Conservation (phyloP, 1,284 basidiomycete species). For the Pterulicium gracile region DNA sequence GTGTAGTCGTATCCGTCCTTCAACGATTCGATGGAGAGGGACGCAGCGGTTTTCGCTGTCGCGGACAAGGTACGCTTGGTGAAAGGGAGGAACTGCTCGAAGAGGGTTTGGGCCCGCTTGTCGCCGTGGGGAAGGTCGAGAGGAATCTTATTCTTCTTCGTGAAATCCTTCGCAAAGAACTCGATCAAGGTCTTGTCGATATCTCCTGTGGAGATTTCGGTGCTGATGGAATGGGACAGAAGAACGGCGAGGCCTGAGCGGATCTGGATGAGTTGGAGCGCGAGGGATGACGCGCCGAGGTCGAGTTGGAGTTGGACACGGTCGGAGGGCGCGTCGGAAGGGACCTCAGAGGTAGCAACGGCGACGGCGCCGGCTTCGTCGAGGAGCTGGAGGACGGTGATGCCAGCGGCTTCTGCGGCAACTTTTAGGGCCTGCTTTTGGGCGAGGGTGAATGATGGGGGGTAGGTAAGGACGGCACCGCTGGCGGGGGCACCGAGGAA, state of each 20-base stretch:
- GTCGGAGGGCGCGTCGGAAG: slow-evolving; percentile 33
- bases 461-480: slow-evolving; percentile 81
- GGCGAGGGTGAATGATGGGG: slow-evolving; percentile 60
- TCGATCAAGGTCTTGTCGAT: slow-evolving; percentile 81
- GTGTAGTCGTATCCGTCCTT: slow-evolving; percentile 94
- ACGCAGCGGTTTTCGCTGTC: slow-evolving; percentile 70
- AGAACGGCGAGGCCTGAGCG: slow-evolving; percentile 56
- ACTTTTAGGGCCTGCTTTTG: slow-evolving; percentile 67
- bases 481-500: slow-evolving; percentile 81
- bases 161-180: slow-evolving; percentile 94
- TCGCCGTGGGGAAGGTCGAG: slow-evolving; percentile 63
- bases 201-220: slow-evolving; percentile 43
- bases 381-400: slow-evolving; percentile 77
- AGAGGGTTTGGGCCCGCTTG: slow-evolving; percentile 87
- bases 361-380: slow-evolving; percentile 78
- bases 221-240: slow-evolving; percentile 39
- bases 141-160: slow-evolving; percentile 87
- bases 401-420: slow-evolving; percentile 74
- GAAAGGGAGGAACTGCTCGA: slow-evolving; percentile 88
- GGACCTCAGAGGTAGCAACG: slow-evolving; percentile 38
- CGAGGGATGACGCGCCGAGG: slow-evolving; percentile 56
- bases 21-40: slow-evolving; percentile 87
- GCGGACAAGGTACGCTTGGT: slow-evolving; percentile 93
- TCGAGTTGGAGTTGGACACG: slow-evolving; percentile 66
- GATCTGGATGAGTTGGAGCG: slow-evolving; percentile 51